A percentile compares a stretch with the other conserved stretches of the same genome.
These are phyloP conservation scores for Hanseniaspora mollemarum DNA, from an alignment of 805 yeast genomes.

Conservation along the genomic window DNA sequence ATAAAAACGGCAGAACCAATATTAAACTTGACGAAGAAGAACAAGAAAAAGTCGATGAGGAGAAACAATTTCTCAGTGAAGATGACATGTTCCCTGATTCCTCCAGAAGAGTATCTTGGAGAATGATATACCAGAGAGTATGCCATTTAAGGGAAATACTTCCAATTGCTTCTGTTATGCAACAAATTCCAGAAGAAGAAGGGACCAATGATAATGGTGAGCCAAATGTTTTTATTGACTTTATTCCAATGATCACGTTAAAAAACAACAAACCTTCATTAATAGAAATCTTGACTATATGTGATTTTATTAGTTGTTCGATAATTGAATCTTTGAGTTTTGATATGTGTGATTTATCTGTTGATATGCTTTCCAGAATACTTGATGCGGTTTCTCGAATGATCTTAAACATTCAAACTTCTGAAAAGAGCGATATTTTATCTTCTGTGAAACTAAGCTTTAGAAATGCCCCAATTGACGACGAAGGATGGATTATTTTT, in stretches of 20 bases:
- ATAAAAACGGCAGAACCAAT: background rate
- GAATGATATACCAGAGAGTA: slow-evolving; percentile 45
- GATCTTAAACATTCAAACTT: slow-evolving; percentile 3
- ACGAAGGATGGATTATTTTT: slow-evolving; percentile 67
- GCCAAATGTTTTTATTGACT: background rate
- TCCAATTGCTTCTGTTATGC: slow-evolving; percentile 81
- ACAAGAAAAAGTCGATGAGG: background rate
- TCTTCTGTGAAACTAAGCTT: slow-evolving; percentile 63
- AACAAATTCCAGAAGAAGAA: slow-evolving; percentile 63
- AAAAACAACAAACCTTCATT: slow-evolving; percentile 80
- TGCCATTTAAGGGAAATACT: slow-evolving; percentile 84
- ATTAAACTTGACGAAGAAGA: background rate
- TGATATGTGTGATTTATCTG: slow-evolving; percentile 66
- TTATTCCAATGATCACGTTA: slow-evolving; percentile 56
- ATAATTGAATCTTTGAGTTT: slow-evolving; percentile 67
- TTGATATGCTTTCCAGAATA: slow-evolving; percentile 62
- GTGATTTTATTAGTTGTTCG: slow-evolving; percentile 77
- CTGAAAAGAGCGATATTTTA: background rate
- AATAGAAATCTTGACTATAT: slow-evolving; percentile 74
- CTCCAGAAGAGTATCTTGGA: slow-evolving; percentile 2
- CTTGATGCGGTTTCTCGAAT: slow-evolving; percentile 48
- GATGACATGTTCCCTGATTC: slow-evolving; percentile 1
- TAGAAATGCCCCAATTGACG: slow-evolving; percentile 65
- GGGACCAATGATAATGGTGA: slow-evolving; percentile 43
- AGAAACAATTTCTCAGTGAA: background rate